Percentiles rank a stretch among this genome's conserved stretches.
phyloP scores from a whole-genome alignment of 2,329 filamentous ascomycete genomes.

The Phoma sp. region DNA sequence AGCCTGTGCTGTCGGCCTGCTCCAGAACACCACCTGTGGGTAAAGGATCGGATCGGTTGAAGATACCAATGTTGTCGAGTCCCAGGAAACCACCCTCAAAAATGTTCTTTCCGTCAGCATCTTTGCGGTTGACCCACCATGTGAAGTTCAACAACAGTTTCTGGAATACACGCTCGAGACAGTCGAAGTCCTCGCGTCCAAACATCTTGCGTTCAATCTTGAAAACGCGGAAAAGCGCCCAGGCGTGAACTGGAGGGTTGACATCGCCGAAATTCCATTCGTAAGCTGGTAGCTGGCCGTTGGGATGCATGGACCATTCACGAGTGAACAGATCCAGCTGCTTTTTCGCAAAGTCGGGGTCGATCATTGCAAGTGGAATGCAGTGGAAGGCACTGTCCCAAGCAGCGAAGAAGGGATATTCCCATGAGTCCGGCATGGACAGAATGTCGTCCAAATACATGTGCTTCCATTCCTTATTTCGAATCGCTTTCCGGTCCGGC shows the following conservation, averaged over 20 bases:
- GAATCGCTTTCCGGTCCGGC: conserved; percentile 76
- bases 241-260: conserved; percentile 95
- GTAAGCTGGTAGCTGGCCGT: conserved; percentile 90
- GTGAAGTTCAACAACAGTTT: conserved; percentile 96
- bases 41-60: conserved; percentile 94
- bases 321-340: conserved; percentile 94
- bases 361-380: conserved; percentile 94
- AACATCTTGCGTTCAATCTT: conserved; percentile 99
- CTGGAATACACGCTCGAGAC: conserved; percentile 94
- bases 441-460: conserved; percentile 93
- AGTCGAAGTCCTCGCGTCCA: conserved; percentile 91
- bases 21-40: conserved; percentile 93
- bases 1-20: conserved; percentile 96
- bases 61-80: conserved; percentile 95
- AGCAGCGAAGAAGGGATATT: conserved; percentile 96
- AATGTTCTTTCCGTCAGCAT: conserved; percentile 92
- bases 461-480: conserved; percentile 92
- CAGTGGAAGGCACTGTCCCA: conserved; percentile 99
- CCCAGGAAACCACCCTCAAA: conserved; percentile 97
- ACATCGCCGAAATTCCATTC: conserved; percentile 99
- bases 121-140: conserved; percentile 99
- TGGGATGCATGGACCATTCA: conserved; percentile 99
- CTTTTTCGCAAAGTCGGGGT: conserved; percentile 97
- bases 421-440: conserved; percentile 98
- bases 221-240: conserved; percentile 94